Evolutionary conservation across 139 green algal species (phyloP).

Genomic region (Chlamydomonas applanata): DNA sequence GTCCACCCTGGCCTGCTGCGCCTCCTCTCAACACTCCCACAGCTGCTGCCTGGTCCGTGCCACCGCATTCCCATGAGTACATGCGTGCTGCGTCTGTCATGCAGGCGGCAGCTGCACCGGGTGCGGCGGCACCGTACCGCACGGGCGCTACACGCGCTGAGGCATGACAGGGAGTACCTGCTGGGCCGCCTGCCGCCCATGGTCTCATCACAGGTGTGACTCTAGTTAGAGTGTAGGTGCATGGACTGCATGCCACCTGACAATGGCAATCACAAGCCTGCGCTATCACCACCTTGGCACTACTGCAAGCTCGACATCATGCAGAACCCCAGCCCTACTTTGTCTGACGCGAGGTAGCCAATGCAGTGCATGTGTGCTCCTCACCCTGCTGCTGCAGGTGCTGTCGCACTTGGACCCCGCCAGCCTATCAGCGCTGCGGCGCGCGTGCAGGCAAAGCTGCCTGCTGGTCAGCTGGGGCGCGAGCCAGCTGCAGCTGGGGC

Average conservation of each 20-base stretch:
- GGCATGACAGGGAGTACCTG: conserved; percentile 16
- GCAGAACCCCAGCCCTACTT: too few relatives aligned
- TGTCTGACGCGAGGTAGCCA: too few relatives aligned
- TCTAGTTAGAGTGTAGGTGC: not conserved
- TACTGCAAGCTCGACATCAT: too few relatives aligned
- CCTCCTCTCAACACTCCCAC: too few relatives aligned
- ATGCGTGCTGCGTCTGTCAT: too few relatives aligned
- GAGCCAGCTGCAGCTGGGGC: not conserved
- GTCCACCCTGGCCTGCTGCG: too few relatives aligned
- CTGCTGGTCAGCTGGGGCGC: conserved; percentile 6
- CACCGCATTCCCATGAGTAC: too few relatives aligned
- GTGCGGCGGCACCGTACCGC: not conserved
- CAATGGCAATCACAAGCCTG: too few relatives aligned
- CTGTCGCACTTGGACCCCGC: not conserved
- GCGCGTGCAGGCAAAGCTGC: not conserved
- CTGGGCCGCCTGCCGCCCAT: not conserved
- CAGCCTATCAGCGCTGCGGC: not conserved
- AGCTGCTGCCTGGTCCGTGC: too few relatives aligned
- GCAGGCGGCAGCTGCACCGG: not conserved
- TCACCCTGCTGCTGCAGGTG: not conserved
- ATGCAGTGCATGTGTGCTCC: not conserved
- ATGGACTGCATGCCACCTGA: too few relatives aligned
- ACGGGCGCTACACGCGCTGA: not conserved
- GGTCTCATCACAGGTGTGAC: not conserved
- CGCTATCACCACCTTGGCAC: too few relatives aligned